Percentiles rank a stretch among this genome's conserved stretches.
These are phyloP conservation scores for Carex kokanica DNA, from an alignment of 176 grass and related monocot genomes.

Conservation along the genomic window DNA sequence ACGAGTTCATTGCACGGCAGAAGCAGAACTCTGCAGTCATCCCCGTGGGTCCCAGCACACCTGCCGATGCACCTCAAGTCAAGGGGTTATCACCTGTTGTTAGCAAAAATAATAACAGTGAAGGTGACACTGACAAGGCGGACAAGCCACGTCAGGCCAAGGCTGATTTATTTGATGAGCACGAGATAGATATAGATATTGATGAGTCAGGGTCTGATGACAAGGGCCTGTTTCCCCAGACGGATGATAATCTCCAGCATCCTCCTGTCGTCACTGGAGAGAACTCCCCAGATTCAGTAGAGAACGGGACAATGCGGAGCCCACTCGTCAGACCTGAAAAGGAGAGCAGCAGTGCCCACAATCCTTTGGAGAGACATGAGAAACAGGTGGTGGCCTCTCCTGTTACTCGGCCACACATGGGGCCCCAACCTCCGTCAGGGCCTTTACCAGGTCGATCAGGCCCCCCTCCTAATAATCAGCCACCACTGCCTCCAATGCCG, in stretches of 20 bases:
- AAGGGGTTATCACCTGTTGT: conserved; percentile 49
- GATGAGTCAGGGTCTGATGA: conserved; percentile 92
- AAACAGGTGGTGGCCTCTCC: neutral
- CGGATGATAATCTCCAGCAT: conserved; percentile 71
- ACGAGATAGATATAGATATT: conserved; percentile 88
- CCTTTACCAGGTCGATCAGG: conserved; percentile 6
- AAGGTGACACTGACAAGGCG: conserved; percentile 36
- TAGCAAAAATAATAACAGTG: conserved; percentile 33
- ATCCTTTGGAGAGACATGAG: neutral
- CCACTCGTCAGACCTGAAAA: conserved; percentile 21
- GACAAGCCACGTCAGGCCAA: conserved; percentile 54
- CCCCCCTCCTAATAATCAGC: conserved; percentile 43
- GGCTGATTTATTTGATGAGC: conserved; percentile 78
- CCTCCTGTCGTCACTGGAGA: conserved; percentile 73
- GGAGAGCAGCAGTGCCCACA: conserved; percentile 14
- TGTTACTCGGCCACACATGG: neutral
- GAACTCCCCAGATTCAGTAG: conserved; percentile 66
- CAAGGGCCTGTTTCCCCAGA: conserved; percentile 78
- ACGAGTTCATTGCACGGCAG: conserved; percentile 96
- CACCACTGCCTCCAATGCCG: conserved; percentile 80
- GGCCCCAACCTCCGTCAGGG: neutral
- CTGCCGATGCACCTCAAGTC: conserved; percentile 47
- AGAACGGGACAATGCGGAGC: conserved; percentile 33
- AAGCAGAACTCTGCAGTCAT: conserved; percentile 58
- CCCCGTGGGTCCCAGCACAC: conserved; percentile 17